These are phyloP conservation scores for Lactuca sativa DNA, from an alignment of 129 eudicot species.

Conservation along the genomic window DNA sequence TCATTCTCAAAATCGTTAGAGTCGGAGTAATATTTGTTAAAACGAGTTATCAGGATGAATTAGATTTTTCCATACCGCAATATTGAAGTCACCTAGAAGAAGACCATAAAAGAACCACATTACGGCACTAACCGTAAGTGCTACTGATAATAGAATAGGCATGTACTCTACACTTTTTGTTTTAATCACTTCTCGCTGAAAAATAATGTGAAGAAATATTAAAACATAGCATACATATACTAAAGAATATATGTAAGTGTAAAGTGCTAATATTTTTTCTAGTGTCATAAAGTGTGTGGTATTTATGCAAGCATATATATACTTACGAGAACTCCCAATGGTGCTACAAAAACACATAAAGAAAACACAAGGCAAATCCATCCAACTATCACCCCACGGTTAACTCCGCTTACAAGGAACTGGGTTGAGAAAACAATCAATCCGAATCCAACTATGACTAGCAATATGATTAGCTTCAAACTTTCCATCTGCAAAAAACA, in stretches of 20 bases:
- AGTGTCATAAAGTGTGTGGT: no score
- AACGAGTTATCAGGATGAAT: neutral
- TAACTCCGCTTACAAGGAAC: constrained; percentile 14
- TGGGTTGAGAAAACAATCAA: constrained; percentile 41
- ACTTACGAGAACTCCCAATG: constrained; percentile 55
- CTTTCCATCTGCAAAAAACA: constrained; percentile 48
- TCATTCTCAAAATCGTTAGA: neutral
- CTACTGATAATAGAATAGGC: no score
- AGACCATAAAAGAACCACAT: no score
- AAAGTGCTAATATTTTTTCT: no score
- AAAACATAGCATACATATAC: no score
- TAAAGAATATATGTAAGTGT: no score
- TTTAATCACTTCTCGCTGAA: no score
- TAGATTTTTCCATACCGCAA: constrained; percentile 2
- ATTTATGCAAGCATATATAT: neutral
- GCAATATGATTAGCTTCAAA: constrained; percentile 26
- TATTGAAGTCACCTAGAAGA: no score
- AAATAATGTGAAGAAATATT: no score
- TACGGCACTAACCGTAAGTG: no score
- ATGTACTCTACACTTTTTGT: no score
- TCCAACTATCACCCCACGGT: constrained; percentile 53
- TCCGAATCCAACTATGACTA: constrained; percentile 46
- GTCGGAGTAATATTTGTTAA: neutral
- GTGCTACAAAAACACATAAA: constrained; percentile 18
- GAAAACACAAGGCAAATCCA: constrained; percentile 56